Percentiles rank a stretch among this genome's conserved stretches.
Evolutionary conservation across 2,329 filamentous ascomycete genomes (phyloP).

Genomic region (Aspergillus pseudoglaucus): DNA sequence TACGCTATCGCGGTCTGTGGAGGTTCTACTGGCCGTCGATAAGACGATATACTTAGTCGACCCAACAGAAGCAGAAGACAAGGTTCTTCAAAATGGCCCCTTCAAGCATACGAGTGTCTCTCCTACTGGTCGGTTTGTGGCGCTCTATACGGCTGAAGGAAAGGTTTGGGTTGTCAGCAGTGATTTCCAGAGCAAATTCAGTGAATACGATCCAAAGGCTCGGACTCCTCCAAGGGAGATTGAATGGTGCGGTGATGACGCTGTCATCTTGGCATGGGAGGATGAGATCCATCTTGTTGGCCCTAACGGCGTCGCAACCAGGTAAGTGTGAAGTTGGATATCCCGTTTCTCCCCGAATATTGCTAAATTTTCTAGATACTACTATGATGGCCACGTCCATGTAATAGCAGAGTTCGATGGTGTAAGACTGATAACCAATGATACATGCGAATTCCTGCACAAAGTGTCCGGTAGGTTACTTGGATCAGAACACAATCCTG

Average conservation of each 20-base stretch:
- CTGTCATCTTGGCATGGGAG: constrained; percentile 90
- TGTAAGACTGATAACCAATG: constrained; percentile 82
- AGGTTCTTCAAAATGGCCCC: constrained; percentile 82
- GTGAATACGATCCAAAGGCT: constrained; percentile 84
- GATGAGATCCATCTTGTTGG: constrained; percentile 94
- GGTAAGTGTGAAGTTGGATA: constrained; percentile 30
- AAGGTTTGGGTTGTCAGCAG: constrained; percentile 89
- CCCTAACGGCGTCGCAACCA: constrained; percentile 66
- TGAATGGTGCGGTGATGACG: constrained; percentile 95
- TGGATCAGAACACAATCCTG: constrained; percentile 30
- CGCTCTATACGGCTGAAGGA: constrained; percentile 77
- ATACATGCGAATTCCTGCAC: constrained; percentile 96
- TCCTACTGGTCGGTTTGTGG: constrained; percentile 81
- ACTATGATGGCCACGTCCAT: constrained; percentile 87
- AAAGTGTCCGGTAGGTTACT: constrained; percentile 61
- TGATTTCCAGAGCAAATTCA: constrained; percentile 87
- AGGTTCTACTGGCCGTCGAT: constrained; percentile 79
- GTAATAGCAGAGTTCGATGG: constrained; percentile 83
- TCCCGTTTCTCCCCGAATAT: background rate
- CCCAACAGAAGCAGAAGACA: constrained; percentile 82
- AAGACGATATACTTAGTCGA: constrained; percentile 83
- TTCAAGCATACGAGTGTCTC: constrained; percentile 88
- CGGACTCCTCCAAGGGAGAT: constrained; percentile 80
- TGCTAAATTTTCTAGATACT: constrained; percentile 53
- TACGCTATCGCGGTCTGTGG: constrained; percentile 85